phyloP scores from a whole-genome alignment of 2,329 filamentous ascomycete genomes.

The Aureobasidium uvarum region DNA sequence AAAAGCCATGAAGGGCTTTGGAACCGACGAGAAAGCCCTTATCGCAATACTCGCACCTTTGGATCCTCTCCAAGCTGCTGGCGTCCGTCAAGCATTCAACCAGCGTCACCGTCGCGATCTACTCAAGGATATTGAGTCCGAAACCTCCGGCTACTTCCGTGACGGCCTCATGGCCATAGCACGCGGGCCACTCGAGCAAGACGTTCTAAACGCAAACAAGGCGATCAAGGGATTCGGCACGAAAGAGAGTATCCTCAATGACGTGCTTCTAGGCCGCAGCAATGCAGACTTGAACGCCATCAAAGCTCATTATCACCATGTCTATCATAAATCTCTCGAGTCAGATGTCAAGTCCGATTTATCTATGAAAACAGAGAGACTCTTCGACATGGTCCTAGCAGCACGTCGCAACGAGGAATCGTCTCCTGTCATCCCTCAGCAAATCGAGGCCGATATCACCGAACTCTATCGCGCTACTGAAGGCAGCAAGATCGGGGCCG shows the following conservation, averaged over 20 bases:
- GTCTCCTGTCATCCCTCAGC: conserved; percentile 67
- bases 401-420: conserved; percentile 76
- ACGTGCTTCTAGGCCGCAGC: conserved; percentile 75
- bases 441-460: conserved; percentile 72
- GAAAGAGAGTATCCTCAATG: conserved; percentile 81
- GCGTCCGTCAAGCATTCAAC: conserved; percentile 66
- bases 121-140: conserved; percentile 70
- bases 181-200: conserved; percentile 74
- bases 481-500: conserved; percentile 66
- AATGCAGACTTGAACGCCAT: conserved; percentile 89
- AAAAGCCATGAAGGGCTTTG: conserved; percentile 88
- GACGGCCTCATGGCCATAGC: conserved; percentile 71
- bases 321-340: conserved; percentile 66
- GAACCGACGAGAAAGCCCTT: conserved; percentile 77
- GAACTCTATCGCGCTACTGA: conserved; percentile 76
- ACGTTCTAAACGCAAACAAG: conserved; percentile 67
- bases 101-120: conserved; percentile 65
- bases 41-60: conserved; percentile 69
- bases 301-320: conserved; percentile 70
- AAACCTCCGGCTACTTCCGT: conserved; percentile 71
- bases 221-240: conserved; percentile 79
- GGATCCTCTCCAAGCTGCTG: conserved; percentile 73
- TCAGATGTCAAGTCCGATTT: conserved; percentile 73
- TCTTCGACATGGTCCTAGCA: conserved; percentile 79
- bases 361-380: conserved; percentile 77